Evolutionary conservation across 2,329 filamentous ascomycete genomes (phyloP).

Genomic region (Xylaria polymorpha): DNA sequence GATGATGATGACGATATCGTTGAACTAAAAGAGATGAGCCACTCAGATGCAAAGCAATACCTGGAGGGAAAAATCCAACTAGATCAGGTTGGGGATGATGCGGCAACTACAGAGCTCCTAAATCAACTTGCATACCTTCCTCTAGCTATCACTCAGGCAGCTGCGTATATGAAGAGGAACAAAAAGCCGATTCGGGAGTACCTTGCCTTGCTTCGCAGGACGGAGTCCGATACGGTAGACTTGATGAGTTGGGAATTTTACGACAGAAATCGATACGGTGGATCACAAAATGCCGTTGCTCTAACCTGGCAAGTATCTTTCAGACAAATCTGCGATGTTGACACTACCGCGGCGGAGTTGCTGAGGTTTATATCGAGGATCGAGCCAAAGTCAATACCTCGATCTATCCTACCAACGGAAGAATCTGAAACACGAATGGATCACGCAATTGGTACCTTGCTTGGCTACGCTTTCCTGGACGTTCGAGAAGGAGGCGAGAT

Average conservation of each 20-base stretch:
- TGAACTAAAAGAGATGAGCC: neutral
- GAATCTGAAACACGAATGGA: conserved; percentile 24
- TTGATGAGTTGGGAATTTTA: conserved; percentile 51
- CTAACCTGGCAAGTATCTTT: conserved; percentile 55
- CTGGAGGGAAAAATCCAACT: neutral
- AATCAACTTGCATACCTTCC: neutral
- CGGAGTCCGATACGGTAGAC: conserved; percentile 48
- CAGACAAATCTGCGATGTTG: conserved; percentile 20
- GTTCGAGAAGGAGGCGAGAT: conserved; percentile 6
- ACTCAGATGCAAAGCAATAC: neutral
- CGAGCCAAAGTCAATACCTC: conserved; percentile 53
- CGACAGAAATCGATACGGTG: conserved; percentile 49
- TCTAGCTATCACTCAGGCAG: neutral
- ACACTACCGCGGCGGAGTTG: conserved; percentile 49
- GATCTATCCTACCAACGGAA: conserved; percentile 46
- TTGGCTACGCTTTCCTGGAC: conserved; percentile 20
- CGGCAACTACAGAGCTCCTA: neutral
- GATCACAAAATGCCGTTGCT: conserved; percentile 51
- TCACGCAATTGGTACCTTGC: conserved; percentile 18
- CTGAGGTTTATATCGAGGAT: conserved; percentile 55
- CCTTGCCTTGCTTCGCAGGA: conserved; percentile 44
- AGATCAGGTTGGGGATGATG: neutral
- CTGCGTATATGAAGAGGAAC: neutral
- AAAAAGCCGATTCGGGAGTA: neutral
- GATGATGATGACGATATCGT: neutral